Evolutionary conservation across 345 rosid species (phyloP).

Genomic region (Salix brachista): DNA sequence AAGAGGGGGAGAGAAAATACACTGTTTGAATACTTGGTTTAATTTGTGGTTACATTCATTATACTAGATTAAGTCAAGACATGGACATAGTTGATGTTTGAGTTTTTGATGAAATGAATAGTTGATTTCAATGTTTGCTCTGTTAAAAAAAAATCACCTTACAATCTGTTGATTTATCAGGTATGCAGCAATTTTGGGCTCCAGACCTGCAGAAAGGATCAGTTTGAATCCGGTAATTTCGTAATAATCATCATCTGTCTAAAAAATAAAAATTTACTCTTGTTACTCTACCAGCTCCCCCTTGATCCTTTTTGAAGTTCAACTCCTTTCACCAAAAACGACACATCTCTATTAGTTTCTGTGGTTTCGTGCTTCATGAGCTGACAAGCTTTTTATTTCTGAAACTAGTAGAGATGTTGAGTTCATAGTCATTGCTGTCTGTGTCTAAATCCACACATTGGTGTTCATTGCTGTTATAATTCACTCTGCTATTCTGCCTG

Average conservation of each 20-base stretch:
- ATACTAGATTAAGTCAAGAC: neutral
- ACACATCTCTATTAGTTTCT: too few species aligned
- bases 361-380: too few species aligned
- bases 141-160: neutral
- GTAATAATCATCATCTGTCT: neutral
- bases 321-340: too few species aligned
- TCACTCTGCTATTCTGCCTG: too few species aligned
- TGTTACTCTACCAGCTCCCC: neutral
- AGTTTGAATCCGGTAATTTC: constrained; percentile 55
- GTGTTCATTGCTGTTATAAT: too few species aligned
- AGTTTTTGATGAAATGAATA: neutral
- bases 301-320: neutral
- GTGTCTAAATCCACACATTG: too few species aligned
- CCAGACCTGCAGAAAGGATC: constrained; percentile 48
- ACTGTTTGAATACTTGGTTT: neutral
- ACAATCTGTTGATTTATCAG: constrained; percentile 33
- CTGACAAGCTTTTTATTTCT: too few species aligned
- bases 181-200: constrained; percentile 83
- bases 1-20: neutral
- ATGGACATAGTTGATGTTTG: neutral
- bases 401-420: too few species aligned
- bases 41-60: neutral
- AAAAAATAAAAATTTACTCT: neutral
- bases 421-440: too few species aligned
- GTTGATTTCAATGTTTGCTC: neutral